Evolutionary conservation across 108 stramenopile species (phyloP), one percentile per base, ranked within the genome.

Genomic region (Cyclostephanos tholiformis): DNA sequence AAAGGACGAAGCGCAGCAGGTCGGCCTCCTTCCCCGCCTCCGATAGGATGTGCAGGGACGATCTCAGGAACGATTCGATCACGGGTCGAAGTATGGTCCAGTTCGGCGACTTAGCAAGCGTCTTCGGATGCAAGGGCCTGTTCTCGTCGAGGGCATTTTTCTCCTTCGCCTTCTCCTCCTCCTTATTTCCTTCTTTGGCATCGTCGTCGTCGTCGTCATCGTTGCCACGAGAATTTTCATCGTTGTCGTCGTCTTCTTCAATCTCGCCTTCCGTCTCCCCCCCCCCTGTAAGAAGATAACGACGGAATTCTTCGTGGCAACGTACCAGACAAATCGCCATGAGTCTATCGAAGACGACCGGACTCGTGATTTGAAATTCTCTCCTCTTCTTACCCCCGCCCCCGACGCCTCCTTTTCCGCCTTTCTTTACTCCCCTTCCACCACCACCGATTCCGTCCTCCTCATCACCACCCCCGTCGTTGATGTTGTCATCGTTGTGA

Each of bases 1-100:
- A 82, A 17, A 95, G 74, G 13, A 95, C 83, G 65, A 91, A 88
- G 22, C 75, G 81, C 26, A 91, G 76, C 19, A 90, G 67, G n/a
- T 89, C 82, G 39, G 94, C 84, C 67, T 95, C 92, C 68, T 95
- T 95, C 53, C 73, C 80, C 4, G 90, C 85, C 75, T 89, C 90
- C 6, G 88, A 69, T 17, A 95, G 82, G 43, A 95, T 49, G 64
- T 95, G 91, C 0, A 89, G 59, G 0, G 91, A 88, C 7, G 91
- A 77, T 69, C 82, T 83, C 69, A 93, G 72, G 62, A 95, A 95
- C 0, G 89, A 84, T 60, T 83, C 77, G 8, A 95, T 71, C 26
- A 89, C 82, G 3, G 87, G 81, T 17, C 82, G 73, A 6, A 90
- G 52, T 32, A 79, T 68, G 3, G 64, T 30, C 89, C 89, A 95